Percentiles rank a stretch among this genome's conserved stretches.
These are phyloP conservation scores for Afroboletus lepidellus DNA, from an alignment of 1,284 basidiomycete genomes.

Conservation along the genomic window DNA sequence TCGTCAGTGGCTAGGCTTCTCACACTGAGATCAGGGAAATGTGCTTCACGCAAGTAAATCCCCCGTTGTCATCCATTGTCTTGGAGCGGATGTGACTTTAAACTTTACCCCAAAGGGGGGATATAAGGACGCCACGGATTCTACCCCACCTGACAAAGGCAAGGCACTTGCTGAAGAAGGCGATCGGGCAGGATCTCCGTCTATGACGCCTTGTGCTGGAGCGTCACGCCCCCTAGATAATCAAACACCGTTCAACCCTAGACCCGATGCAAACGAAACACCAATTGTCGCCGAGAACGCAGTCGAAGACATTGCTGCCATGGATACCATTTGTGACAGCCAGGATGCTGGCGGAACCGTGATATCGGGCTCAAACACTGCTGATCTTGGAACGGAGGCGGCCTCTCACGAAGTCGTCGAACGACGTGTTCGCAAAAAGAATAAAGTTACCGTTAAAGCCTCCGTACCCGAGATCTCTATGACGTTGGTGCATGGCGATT, in stretches of 20 bases:
- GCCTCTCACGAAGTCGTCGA: conserved; percentile 2
- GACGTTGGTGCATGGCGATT: conserved; percentile 58
- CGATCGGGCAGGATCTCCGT: conserved; percentile 6
- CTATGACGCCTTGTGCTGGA: neutral
- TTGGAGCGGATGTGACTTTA: conserved; percentile 24
- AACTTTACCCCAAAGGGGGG: conserved; percentile 28
- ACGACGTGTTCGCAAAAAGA: conserved; percentile 11
- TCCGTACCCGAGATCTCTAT: conserved; percentile 36
- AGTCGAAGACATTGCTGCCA: neutral
- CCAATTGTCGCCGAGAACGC: conserved; percentile 4
- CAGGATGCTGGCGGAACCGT: neutral
- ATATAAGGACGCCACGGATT: conserved; percentile 11
- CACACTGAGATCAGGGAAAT: conserved; percentile 19
- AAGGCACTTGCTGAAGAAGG: conserved; percentile 10
- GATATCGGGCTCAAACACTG: neutral
- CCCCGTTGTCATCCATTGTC: conserved; percentile 24
- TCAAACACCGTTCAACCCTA: neutral
- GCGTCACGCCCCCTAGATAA: neutral
- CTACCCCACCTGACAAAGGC: conserved; percentile 7
- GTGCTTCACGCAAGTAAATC: conserved; percentile 22
- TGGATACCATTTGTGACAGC: conserved; percentile 3
- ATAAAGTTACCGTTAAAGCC: conserved; percentile 15
- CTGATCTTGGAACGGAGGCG: neutral
- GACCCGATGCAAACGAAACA: neutral
- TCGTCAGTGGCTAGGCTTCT: conserved; percentile 1